phyloP scores from a whole-genome alignment of 2,329 filamentous ascomycete genomes.

The Aspergillus thermomutatus region DNA sequence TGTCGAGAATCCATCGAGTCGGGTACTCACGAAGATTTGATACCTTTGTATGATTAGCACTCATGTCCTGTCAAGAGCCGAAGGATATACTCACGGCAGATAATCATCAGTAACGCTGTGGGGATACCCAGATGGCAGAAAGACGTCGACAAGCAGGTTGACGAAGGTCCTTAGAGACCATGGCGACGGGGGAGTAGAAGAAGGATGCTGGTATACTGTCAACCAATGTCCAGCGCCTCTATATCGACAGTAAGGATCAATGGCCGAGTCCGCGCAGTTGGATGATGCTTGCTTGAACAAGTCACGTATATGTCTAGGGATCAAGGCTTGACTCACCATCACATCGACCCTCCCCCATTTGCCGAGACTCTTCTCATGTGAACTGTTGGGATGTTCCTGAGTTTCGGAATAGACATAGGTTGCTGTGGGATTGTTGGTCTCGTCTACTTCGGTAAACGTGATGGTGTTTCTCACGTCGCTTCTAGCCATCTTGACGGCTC shows the following conservation, averaged over 20 bases:
- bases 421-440: constrained; percentile 47
- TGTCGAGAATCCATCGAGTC: neutral
- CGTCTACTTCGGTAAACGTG: constrained; percentile 43
- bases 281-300: neutral
- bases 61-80: neutral
- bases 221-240: neutral
- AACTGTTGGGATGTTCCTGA: neutral
- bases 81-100: constrained; percentile 53
- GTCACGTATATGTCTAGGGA: neutral
- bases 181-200: constrained; percentile 14
- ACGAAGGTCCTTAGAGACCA: constrained; percentile 25
- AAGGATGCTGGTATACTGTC: constrained; percentile 9
- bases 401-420: constrained; percentile 48
- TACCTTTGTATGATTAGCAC: constrained; percentile 48
- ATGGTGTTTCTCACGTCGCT: constrained; percentile 12
- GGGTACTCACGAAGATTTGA: constrained; percentile 60
- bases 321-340: constrained; percentile 24
- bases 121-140: constrained; percentile 84
- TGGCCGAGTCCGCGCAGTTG: neutral
- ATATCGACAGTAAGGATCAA: neutral
- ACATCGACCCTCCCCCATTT: constrained; percentile 45
- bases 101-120: constrained; percentile 85
- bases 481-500: constrained; percentile 11
- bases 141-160: constrained; percentile 61
- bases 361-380: constrained; percentile 4